Evolutionary conservation across 495 filamentous ascomycete genomes (phyloP), one percentile per base, ranked within the genome.

Genomic region (Lophium mytilinum): DNA sequence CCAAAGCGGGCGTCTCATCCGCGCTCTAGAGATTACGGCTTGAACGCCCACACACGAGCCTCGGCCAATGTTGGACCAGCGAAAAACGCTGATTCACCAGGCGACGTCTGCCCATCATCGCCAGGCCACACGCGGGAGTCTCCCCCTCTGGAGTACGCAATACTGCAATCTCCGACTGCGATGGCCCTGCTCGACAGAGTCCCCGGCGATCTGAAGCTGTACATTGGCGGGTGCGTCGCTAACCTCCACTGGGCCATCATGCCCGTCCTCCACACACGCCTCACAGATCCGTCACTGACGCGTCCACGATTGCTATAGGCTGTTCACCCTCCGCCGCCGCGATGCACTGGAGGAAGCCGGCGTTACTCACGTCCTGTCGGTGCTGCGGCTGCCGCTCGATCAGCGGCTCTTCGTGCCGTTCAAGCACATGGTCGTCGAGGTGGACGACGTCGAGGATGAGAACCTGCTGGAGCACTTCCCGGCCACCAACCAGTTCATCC

Each of bases 361-460:
- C 46, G 89, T 97, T 69, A 96, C 90, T 2, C 92, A 96, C 72
- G 77, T 97, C 37, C 73, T 98, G n/a, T 95, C 92, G 1, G 89
- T 89, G 56, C 66, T 93, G 53, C 75, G 79, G 37, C 71, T 83
- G 47, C 76, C 80, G 37, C 73, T 82, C 50, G 77, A 83, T 51
- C 68, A 79, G 49, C 64, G 76, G 52, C 66, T 80, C 17, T 79
- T 79, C 63, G 68, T 76, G 52, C 64, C 73, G 7, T 89, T 83
- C 67, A 71, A 83, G 56, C 90, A 94, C 68, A 77, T 85, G 58
- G 77, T 78, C 58, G 84, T 97, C 65, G 84, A 90, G 57, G 83
- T 95, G 36, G 88, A 96, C 72, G 93, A 96, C 75, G 79, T 86
- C 43, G 86, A 87, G 12, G 87, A 95, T 66, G 85, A 90, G 62